phyloP scores from a whole-genome alignment of 371 early-diverging fungal species.

The Actinomortierella wolfii region DNA sequence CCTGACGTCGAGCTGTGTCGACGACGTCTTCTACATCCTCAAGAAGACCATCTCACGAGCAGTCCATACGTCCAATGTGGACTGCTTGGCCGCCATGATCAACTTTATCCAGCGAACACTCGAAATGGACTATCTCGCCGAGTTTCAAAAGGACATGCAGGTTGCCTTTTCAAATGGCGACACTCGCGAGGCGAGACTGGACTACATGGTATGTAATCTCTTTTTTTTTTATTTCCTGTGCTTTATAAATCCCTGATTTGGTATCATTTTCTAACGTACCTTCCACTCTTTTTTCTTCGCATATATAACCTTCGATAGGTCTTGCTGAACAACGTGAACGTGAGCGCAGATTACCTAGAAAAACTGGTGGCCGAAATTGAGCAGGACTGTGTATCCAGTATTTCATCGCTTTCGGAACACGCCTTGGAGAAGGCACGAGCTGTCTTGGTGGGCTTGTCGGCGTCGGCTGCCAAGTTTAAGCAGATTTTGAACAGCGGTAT shows the following conservation, averaged over 20 bases:
- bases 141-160: slow-evolving; percentile 65
- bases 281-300: neutral
- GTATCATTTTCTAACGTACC: neutral
- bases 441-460: slow-evolving; percentile 57
- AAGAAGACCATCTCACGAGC: slow-evolving; percentile 76
- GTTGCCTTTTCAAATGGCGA: slow-evolving; percentile 59
- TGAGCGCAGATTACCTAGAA: slow-evolving; percentile 75
- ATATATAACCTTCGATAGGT: slow-evolving; percentile 39
- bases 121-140: slow-evolving; percentile 68
- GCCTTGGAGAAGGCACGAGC: slow-evolving; percentile 57
- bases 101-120: slow-evolving; percentile 62
- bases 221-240: too few relatives aligned
- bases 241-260: too few relatives aligned
- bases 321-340: slow-evolving; percentile 83
- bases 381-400: slow-evolving; percentile 52
- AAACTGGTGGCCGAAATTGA: slow-evolving; percentile 69
- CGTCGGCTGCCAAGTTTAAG: slow-evolving; percentile 65
- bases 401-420: slow-evolving; percentile 51
- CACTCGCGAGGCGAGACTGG: slow-evolving; percentile 56
- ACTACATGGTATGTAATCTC: slow-evolving; percentile 74
- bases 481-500: slow-evolving; percentile 74
- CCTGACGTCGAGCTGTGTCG: slow-evolving; percentile 82
- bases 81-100: slow-evolving; percentile 67
- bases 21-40: slow-evolving; percentile 90
- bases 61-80: slow-evolving; percentile 73